Evolutionary conservation across 2,329 filamentous ascomycete genomes (phyloP).

Genomic region (Fusarium compactum): DNA sequence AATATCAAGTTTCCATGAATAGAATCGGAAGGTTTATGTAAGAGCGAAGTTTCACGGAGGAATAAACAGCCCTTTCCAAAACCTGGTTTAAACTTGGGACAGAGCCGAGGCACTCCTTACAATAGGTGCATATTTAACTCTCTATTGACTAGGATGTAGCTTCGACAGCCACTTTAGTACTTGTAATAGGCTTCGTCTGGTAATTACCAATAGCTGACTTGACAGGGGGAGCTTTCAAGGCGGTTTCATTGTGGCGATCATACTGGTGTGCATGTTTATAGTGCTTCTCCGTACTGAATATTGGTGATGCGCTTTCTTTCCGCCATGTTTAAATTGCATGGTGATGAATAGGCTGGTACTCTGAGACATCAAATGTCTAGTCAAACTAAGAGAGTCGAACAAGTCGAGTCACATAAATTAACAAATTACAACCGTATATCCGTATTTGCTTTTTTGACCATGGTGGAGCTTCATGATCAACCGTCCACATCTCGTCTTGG

Average conservation of each 20-base stretch:
- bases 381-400: neutral
- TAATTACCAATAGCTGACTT: conserved; percentile 22
- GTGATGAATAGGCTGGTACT: neutral
- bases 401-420: neutral
- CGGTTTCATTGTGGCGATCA: conserved; percentile 35
- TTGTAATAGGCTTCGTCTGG: conserved; percentile 15
- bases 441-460: conserved; percentile 1
- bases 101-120: conserved; percentile 18
- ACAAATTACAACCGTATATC: neutral
- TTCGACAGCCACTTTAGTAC: neutral
- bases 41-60: conserved; percentile 18
- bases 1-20: conserved; percentile 3
- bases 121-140: conserved; percentile 5
- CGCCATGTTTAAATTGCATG: conserved; percentile 3
- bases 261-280: conserved; percentile 26
- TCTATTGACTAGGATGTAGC: conserved; percentile 20
- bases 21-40: conserved; percentile 30
- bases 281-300: neutral
- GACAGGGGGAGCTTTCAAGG: conserved; percentile 10
- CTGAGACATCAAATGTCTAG: conserved; percentile 8
- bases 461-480: conserved; percentile 1
- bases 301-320: conserved; percentile 21
- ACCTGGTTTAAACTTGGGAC: conserved; percentile 16
- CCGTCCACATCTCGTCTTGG: conserved; percentile 21
- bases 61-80: conserved; percentile 21